Percentiles rank a stretch among this genome's conserved stretches.
phyloP scores from a whole-genome alignment of 2,329 filamentous ascomycete genomes.

The Pestalotiopsis sp. region DNA sequence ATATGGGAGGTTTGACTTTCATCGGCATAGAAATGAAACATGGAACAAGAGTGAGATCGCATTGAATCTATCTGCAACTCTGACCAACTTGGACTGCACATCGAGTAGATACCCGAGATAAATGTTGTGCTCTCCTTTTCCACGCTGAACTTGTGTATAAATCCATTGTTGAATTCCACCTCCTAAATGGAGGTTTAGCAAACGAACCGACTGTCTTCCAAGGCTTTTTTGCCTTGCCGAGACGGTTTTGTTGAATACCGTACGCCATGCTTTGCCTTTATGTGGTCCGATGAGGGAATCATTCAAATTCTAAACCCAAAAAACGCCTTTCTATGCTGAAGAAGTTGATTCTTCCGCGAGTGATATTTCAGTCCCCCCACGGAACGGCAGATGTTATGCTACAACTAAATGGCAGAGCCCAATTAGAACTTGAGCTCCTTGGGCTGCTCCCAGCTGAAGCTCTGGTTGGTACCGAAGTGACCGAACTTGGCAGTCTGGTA shows the following conservation, averaged over 20 bases:
- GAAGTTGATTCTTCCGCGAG: slow-evolving; percentile 40
- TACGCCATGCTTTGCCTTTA: slow-evolving; percentile 40
- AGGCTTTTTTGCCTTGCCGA: slow-evolving; percentile 17
- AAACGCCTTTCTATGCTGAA: slow-evolving; percentile 41
- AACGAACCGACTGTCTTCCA: slow-evolving; percentile 13
- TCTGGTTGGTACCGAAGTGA: slow-evolving; percentile 96
- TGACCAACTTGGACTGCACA: not conserved
- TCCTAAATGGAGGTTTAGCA: slow-evolving; percentile 3
- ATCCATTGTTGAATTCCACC: slow-evolving; percentile 5
- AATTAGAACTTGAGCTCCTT: slow-evolving; percentile 89
- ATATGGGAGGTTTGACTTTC: not conserved
- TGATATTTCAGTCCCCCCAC: slow-evolving; percentile 5
- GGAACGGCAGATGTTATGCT: slow-evolving; percentile 6
- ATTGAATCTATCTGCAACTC: not conserved
- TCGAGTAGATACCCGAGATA: not conserved
- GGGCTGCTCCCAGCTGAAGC: slow-evolving; percentile 97
- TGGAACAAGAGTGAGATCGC: not conserved
- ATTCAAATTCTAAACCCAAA: slow-evolving; percentile 31
- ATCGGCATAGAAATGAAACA: not conserved
- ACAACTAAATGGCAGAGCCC: slow-evolving; percentile 16
- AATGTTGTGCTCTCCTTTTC: not conserved
- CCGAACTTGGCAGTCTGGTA: slow-evolving; percentile 98
- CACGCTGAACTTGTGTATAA: not conserved
- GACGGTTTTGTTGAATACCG: slow-evolving; percentile 37
- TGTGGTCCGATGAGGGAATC: slow-evolving; percentile 40